Evolutionary conservation across 1,284 basidiomycete species (phyloP).

Genomic region (Schizopora paradoxa): DNA sequence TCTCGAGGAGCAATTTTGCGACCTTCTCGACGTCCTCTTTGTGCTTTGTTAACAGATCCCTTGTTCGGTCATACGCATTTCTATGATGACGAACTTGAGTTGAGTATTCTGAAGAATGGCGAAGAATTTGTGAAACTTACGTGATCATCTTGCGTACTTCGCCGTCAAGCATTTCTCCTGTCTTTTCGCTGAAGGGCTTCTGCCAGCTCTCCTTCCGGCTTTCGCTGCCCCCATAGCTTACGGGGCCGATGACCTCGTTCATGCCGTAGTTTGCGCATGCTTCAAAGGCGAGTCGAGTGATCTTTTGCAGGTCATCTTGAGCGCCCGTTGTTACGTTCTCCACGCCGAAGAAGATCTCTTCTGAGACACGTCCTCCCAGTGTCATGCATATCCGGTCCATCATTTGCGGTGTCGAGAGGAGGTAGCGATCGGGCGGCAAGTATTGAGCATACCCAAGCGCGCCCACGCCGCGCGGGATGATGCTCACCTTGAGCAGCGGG

Average conservation of each 20-base stretch:
- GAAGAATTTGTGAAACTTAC: slow-evolving; percentile 44
- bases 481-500: slow-evolving; percentile 95
- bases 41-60: slow-evolving; percentile 76
- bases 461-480: slow-evolving; percentile 95
- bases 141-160: slow-evolving; percentile 96
- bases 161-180: slow-evolving; percentile 86
- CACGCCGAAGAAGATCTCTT: slow-evolving; percentile 96
- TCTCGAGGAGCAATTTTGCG: slow-evolving; percentile 82
- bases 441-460: slow-evolving; percentile 98
- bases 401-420: slow-evolving; percentile 94
- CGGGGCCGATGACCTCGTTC: slow-evolving; percentile 91
- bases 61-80: slow-evolving; percentile 82
- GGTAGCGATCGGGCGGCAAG: slow-evolving; percentile 92
- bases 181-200: slow-evolving; percentile 98
- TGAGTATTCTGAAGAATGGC: background rate
- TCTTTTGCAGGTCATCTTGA: slow-evolving; percentile 96
- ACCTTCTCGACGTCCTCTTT: slow-evolving; percentile 92
- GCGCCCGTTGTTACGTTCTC: slow-evolving; percentile 96
- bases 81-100: slow-evolving; percentile 30
- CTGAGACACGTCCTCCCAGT: slow-evolving; percentile 95
- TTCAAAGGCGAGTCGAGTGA: slow-evolving; percentile 97
- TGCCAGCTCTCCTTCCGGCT: slow-evolving; percentile 86
- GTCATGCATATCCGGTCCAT: slow-evolving; percentile 98
- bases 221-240: slow-evolving; percentile 88
- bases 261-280: slow-evolving; percentile 94